These are phyloP conservation scores for Didymella pinodella DNA, from an alignment of 2,329 filamentous ascomycete species.

Conservation along the genomic window DNA sequence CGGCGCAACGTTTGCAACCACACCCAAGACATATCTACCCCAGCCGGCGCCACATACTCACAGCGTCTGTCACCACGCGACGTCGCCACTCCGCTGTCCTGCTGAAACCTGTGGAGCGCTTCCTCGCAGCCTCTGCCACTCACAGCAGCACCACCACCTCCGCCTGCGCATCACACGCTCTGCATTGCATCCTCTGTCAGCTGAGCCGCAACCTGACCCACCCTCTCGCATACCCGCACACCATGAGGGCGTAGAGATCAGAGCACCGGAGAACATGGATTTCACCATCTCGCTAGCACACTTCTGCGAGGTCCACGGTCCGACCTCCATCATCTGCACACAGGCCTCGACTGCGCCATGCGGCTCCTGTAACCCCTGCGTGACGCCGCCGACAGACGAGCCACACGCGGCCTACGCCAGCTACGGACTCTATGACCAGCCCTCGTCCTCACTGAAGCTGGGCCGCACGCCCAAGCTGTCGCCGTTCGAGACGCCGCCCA, in stretches of 20 bases:
- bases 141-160: constrained; percentile 17
- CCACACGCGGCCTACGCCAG: constrained; percentile 43
- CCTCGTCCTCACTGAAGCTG: constrained; percentile 41
- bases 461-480: constrained; percentile 45
- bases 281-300: constrained; percentile 65
- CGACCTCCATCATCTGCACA: constrained; percentile 68
- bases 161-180: constrained; percentile 22
- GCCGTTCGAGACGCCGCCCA: constrained; percentile 53
- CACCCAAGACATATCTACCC: constrained; percentile 15
- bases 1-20: constrained; percentile 30
- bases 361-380: constrained; percentile 60
- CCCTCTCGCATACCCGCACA: constrained; percentile 32
- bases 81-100: constrained; percentile 24
- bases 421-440: constrained; percentile 47
- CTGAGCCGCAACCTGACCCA: constrained; percentile 45
- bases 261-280: constrained; percentile 48
- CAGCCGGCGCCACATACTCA: constrained; percentile 19
- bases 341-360: constrained; percentile 65
- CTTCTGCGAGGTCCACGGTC: constrained; percentile 69
- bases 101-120: constrained; percentile 35
- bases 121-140: constrained; percentile 25
- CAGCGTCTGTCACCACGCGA: constrained; percentile 31
- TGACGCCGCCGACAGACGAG: constrained; percentile 53
- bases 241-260: constrained; percentile 44
- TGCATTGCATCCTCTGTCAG: constrained; percentile 38